Base-by-base conservation (phyloP, 139 green algal genomes). In the Micractinium sp. region DNA sequence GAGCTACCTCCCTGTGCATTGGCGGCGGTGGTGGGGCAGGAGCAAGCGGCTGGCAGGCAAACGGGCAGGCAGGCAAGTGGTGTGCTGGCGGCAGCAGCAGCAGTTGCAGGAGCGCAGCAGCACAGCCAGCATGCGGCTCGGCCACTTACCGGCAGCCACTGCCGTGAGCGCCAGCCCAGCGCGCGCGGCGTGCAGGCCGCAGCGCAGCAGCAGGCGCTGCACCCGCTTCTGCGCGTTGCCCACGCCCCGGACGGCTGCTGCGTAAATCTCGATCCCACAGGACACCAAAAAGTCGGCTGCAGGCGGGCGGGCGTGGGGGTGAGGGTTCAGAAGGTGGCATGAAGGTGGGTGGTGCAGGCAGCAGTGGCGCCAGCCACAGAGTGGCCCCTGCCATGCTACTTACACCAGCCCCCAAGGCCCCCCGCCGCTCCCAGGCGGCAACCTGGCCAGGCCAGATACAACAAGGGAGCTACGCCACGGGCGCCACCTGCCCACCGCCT, bases 131-230 rank as follows among this genome's bases (percentile, higher is more conserved):
- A 35, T 16, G 14, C 19, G 29, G 1, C 2, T 0, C 31, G 35
- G 12, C 18, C 27, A 73, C 85, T 38, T 56, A 85, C 90, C 90
- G 12, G 47, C 3, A 15, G 80, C 76, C 1, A 87, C 39, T 0
- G 87, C 90, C 15, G 36, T 29, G 69, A 87, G 80, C 82, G 86
- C 82, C 4, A 61, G 33, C 9, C 39, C 60, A 36, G 81, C 56
- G 2, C 90, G 87, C 61, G 67, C 81, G 29, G 69, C 71, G 33
- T 93, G 90, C 81, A 93, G 47, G 16, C 60, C 74, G 63, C 81
- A 89, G 35, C 90, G 80, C 76, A 89, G 29, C 23, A 35, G 35
- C 31, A 87, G 71, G 22, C 84, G 80, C 56, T 29, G 76, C 80
- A 76, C 20, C n/a, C 56, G 87, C 87, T 75, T 16, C 41, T 27